Evolutionary conservation across 2,329 filamentous ascomycete genomes (phyloP), one percentile per base, ranked within the genome.

Genomic region (Penicillium sp.): DNA sequence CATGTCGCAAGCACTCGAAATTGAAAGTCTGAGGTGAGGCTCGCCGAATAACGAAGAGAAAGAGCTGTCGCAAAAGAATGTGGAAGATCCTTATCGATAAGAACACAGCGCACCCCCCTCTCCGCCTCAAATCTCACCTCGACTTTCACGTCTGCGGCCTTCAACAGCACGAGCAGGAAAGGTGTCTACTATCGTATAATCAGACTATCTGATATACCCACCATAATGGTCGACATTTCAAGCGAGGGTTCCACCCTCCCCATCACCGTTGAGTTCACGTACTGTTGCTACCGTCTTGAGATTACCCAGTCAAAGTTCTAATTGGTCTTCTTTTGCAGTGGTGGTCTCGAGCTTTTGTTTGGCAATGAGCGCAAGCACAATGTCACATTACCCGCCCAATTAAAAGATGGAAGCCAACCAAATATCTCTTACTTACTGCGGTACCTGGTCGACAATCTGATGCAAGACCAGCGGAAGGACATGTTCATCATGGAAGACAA

Each of bases 291-390:
- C 47, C 50, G 43, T 45, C 36, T 42, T 38, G 46, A 45, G 45
- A 34, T 50, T 42, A 12, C 16, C 45, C 51, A 33, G 12, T 33
- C 38, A 13, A 39, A 23, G 13, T 51, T 15, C 36, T 28, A 42
- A 42, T 33, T 48, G 47, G 56, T 46, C 49, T 12, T 34, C 51
- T 33, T 47, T 46, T 33, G 62, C 59, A 92, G 94, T 59, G 94
- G 94, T 57, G 94, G 94, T 21, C 83, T 99, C 16, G 94, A 99
- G 76, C 88, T 96, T 77, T 86, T 99, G 60, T 99, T 99, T 75
- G 85, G 86, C 29, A 87, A 96, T 70, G 79, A 90, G 73, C 84
- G 87, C 51, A 87, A 85, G 62, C 89, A 93, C 70, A 75, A 79
- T 21, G 70, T 99, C 42, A 74, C 79, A 3, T 72, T 97, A 39